Conservation (phyloP, 768 basidiomycete genomes). For the Auriscalpium vulgare region DNA sequence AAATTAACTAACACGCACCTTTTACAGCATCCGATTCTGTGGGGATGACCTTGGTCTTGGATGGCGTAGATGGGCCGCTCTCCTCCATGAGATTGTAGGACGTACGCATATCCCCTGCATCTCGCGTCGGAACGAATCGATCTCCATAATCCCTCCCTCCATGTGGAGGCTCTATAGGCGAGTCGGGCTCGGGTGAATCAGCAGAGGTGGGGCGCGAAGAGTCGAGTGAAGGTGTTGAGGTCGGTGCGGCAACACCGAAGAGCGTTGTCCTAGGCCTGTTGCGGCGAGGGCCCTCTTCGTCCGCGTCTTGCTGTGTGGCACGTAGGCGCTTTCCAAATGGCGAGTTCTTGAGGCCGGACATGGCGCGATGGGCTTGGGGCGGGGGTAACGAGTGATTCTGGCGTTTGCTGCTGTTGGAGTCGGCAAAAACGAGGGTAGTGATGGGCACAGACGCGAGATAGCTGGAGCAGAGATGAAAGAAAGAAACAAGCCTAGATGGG, state of each 20-base stretch:
- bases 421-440: slow-evolving; percentile 9
- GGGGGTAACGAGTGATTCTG: background rate
- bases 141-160: slow-evolving; percentile 32
- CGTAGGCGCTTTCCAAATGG: slow-evolving; percentile 80
- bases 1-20: slow-evolving; percentile 20
- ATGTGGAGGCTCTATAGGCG: slow-evolving; percentile 23
- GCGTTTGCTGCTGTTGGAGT: background rate
- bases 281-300: slow-evolving; percentile 46
- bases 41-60: slow-evolving; percentile 33
- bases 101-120: slow-evolving; percentile 52
- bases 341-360: slow-evolving; percentile 79
- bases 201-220: slow-evolving; percentile 44
- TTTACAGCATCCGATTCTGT: slow-evolving; percentile 38
- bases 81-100: slow-evolving; percentile 55
- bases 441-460: slow-evolving; percentile 8
- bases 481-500: slow-evolving; percentile 12
- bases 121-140: slow-evolving; percentile 59
- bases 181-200: slow-evolving; percentile 43
- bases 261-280: slow-evolving; percentile 45
- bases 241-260: slow-evolving; percentile 42
- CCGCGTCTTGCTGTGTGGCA: slow-evolving; percentile 55
- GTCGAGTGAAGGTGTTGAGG: slow-evolving; percentile 49
- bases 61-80: slow-evolving; percentile 27
- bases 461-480: slow-evolving; percentile 10
- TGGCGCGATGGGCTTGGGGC: slow-evolving; percentile 18